A percentile compares a stretch with the other conserved stretches of the same genome.
These are phyloP conservation scores for Capronia coronata DNA, from an alignment of 2,329 filamentous ascomycete genomes.

Conservation along the genomic window DNA sequence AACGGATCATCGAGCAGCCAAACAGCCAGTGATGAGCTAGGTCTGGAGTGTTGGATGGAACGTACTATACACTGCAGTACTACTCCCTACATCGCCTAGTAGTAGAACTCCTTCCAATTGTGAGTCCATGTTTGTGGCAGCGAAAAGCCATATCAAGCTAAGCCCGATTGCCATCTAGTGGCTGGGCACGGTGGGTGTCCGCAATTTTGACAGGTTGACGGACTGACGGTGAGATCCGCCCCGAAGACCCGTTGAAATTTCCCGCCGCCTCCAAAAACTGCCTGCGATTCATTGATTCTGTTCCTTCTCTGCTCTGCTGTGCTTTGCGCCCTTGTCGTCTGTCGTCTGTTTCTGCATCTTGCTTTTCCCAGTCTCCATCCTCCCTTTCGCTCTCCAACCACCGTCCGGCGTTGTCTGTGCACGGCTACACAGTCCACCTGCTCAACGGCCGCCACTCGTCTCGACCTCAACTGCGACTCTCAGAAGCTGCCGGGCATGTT, in stretches of 20 bases:
- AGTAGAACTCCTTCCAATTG: too few relatives aligned
- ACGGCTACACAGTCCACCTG: not conserved
- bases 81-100: too few relatives aligned
- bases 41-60: too few relatives aligned
- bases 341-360: too few relatives aligned
- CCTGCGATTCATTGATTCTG: too few relatives aligned
- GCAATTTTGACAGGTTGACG: not conserved
- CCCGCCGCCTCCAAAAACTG: not conserved
- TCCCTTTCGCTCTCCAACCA: not conserved
- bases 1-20: too few relatives aligned
- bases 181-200: not conserved
- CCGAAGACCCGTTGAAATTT: too few relatives aligned
- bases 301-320: too few relatives aligned
- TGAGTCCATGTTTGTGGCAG: not conserved
- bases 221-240: too few relatives aligned
- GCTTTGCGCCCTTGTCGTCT: too few relatives aligned
- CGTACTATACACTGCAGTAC: too few relatives aligned
- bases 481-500: not conserved
- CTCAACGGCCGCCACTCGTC: not conserved
- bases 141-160: not conserved
- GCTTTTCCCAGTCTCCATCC: not conserved
- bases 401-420: not conserved
- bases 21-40: too few relatives aligned
- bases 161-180: not conserved
- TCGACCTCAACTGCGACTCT: not conserved